Base-by-base conservation (phyloP, 352 stramenopile genomes). In the Phytophthora nicotianae region DNA sequence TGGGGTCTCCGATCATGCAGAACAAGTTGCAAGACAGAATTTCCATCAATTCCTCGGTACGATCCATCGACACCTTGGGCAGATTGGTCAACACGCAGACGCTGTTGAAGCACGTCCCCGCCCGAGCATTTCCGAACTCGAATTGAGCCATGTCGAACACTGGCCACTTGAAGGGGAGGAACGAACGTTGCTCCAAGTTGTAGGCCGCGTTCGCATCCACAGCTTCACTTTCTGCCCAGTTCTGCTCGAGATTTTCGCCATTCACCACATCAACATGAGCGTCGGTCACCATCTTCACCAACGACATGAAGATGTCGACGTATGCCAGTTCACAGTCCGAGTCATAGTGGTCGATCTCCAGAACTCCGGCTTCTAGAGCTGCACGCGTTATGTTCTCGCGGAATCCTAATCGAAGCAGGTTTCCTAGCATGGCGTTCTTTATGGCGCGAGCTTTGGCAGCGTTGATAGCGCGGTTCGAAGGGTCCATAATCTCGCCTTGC, bases 71-170 rank as follows among this genome's bases (percentile, higher is more conserved):
- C n/a, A 95, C 82, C 21, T 88, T 84, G 0, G 87, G 87, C 23
- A 95, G 41, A 23, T 94, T 91, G 26, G 86, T 88, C n/a, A 95
- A 57, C 38, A 95, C 87, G 37, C 86, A 92, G 1, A 95, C 83
- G 56, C 79, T 90, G 20, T 91, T 79, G 52, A 94, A 95, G 55
- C 87, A 91, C 32, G 87, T 95, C 5, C 80, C 83, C 5, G 62
- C 14, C 4, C 87, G 87, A 3, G 87, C 83, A 43, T 88, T 95
- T 24, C 83, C 85, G 51, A 95, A 94, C 58, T 95, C 87, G 21
- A 94, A 95, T 61, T 94, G 87, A 0, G 87, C 87, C 87, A 95
- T 95, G 50, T 95, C 87, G 54, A 95, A 94, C 7, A 95, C 85
- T 21, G 87, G 87, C 87, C 87, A 95, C 47, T 93, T 91, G 58